Evolutionary conservation across 139 green algal species (phyloP), one percentile per base, ranked within the genome.

Genomic region (Pseudopediastrum boryanum): DNA sequence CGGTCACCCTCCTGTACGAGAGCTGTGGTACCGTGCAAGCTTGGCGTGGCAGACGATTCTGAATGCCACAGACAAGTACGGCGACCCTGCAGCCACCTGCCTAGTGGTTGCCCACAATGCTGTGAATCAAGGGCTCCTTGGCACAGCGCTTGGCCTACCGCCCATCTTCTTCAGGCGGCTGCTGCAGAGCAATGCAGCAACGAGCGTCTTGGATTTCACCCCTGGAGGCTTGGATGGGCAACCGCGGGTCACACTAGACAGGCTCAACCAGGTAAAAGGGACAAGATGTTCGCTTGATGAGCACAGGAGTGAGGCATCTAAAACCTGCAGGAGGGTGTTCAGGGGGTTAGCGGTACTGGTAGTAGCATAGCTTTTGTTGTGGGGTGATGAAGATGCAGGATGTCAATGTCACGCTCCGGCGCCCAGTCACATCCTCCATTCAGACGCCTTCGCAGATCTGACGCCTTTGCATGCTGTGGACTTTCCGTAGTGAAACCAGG

Each of bases 51-150:
- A 91, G 51, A 48, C 82, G 19, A 86, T 98, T 3, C 85, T 98
- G 42, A 25, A 39, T 38, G 21, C 31, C 2, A n/a, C 54, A 61
- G 38, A 70, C 21, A 39, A 71, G 36, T 12, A 48, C 46, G 29
- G 63, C 10, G 29, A 25, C 5, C 1, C 41, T 13, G 56, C 44
- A n/a, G n/a, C n/a, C n/a, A n/a, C n/a, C n/a, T n/a, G n/a, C n/a
- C 91, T 98, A 62, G 88, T 99, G 25, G 96, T 99, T 1, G 96
- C 96, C 0, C 96, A 99, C 86, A 99, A 99, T 75, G 94, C 95
- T 23, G 92, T 97, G 41, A 99, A 99, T 84, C 94, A 98, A 83
- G 91, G 91, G 2, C 80, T 98, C 42, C 75, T 98, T 6, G 88
- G 70, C 25, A 93, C 87, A 1, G 93, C 95, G 6, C 76, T 96